Percentiles rank a stretch among this genome's conserved stretches.
Evolutionary conservation across 306 rosid genomes (phyloP).

Genomic region (Hippophae tibetana): DNA sequence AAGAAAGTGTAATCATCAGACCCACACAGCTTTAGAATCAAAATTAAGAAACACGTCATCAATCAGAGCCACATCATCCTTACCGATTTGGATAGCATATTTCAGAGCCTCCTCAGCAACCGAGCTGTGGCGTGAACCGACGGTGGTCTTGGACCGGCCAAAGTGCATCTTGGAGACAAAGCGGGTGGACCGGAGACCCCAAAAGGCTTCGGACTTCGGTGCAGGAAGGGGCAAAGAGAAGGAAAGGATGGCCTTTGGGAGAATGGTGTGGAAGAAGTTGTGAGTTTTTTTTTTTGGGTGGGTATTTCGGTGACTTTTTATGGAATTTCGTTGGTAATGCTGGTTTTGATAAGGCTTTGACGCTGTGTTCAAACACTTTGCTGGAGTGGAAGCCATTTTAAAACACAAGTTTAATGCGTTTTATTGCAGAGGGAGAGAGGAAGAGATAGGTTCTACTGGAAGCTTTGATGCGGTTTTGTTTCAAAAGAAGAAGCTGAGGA

Average conservation of each 20-base stretch:
- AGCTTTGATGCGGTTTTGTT: conserved; percentile 14
- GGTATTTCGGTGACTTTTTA: conserved; percentile 30
- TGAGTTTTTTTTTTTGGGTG: conserved; percentile 20
- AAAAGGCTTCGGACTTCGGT: conserved; percentile 46
- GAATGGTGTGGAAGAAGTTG: conserved; percentile 19
- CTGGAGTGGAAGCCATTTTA: conserved; percentile 61
- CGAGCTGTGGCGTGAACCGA: conserved; percentile 40
- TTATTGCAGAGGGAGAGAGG: neutral
- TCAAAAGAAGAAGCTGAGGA: conserved; percentile 2
- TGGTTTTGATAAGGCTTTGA: conserved; percentile 40
- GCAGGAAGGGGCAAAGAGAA: conserved; percentile 35
- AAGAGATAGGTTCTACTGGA: neutral
- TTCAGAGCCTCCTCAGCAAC: conserved; percentile 68
- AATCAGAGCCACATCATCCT: conserved; percentile 26
- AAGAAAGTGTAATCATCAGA: conserved; percentile 62
- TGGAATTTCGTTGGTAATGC: conserved; percentile 31
- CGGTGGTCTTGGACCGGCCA: conserved; percentile 46
- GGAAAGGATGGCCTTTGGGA: conserved; percentile 37
- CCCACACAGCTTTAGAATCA: conserved; percentile 42
- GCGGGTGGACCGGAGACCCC: conserved; percentile 77
- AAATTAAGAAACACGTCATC: conserved; percentile 44
- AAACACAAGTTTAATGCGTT: no score
- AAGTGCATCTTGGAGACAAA: conserved; percentile 64
- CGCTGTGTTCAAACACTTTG: conserved; percentile 45
- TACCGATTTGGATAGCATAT: conserved; percentile 35